Conservation (phyloP, 2,329 filamentous ascomycete species). For the Diplodia seriata region DNA sequence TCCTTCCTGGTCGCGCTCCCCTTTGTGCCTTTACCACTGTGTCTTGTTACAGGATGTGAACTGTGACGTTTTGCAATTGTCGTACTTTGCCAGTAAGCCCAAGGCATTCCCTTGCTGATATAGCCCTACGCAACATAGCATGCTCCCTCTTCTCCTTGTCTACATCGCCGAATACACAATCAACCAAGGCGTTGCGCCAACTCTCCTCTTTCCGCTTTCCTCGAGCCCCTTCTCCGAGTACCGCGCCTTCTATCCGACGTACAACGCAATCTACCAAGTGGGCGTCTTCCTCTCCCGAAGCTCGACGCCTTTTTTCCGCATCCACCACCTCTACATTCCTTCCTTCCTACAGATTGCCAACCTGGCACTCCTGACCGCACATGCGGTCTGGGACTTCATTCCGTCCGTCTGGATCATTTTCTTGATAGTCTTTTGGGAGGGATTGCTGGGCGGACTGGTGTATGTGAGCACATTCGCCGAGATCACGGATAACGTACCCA, state of each 20-base stretch:
- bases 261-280: constrained; percentile 91
- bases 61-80: neutral
- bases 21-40: constrained; percentile 29
- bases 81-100: constrained; percentile 5
- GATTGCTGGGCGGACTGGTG: constrained; percentile 84
- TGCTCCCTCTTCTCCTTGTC: constrained; percentile 89
- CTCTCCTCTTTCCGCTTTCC: constrained; percentile 81
- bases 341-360: constrained; percentile 84
- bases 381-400: constrained; percentile 81
- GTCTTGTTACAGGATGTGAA: neutral
- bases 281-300: constrained; percentile 95
- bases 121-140: constrained; percentile 55
- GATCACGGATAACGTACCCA: constrained; percentile 82
- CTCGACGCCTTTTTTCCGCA: constrained; percentile 83
- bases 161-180: constrained; percentile 98
- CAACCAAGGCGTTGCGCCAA: constrained; percentile 92
- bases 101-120: constrained; percentile 4
- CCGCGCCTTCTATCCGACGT: constrained; percentile 91
- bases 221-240: constrained; percentile 80
- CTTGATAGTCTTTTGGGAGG: constrained; percentile 89
- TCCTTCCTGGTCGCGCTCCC: neutral
- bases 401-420: constrained; percentile 89
- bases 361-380: constrained; percentile 72
- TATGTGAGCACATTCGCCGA: constrained; percentile 97
- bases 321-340: constrained; percentile 81